A percentile compares a stretch with the other conserved stretches of the same genome.
Evolutionary conservation across 768 basidiomycete species (phyloP).

Genomic region (Hypsizygus marmoreus): DNA sequence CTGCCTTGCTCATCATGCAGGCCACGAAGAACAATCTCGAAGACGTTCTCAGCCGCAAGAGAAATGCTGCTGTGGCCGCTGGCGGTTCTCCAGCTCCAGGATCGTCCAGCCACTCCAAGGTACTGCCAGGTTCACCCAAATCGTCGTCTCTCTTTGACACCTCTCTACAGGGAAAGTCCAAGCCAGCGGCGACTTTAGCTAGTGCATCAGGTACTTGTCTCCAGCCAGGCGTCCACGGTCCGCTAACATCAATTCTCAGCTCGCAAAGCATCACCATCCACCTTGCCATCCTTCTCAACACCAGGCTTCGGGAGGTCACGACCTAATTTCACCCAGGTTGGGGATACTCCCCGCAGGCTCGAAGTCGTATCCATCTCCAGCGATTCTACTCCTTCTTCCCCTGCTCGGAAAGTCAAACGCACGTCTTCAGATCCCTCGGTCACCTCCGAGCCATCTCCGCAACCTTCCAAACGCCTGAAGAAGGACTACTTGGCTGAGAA

Average conservation of each 20-base stretch:
- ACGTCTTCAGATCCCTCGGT: conserved; percentile 42
- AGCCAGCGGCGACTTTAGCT: conserved; percentile 23
- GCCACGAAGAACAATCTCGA: conserved; percentile 40
- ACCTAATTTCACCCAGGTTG: conserved; percentile 7
- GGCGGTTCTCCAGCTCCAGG: conserved; percentile 5
- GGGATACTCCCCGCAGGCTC: conserved; percentile 17
- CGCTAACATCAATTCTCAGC: conserved; percentile 15
- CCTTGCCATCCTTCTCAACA: conserved; percentile 45
- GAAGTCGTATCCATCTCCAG: conserved; percentile 39
- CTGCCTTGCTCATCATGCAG: conserved; percentile 19
- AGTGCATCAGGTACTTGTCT: conserved; percentile 4
- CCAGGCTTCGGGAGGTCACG: conserved; percentile 41
- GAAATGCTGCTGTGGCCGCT: conserved; percentile 6
- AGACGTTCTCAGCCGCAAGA: conserved; percentile 34
- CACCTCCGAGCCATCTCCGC: conserved; percentile 28
- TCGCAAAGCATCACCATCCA: conserved; percentile 24
- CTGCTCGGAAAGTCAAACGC: conserved; percentile 35
- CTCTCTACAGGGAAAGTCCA: conserved; percentile 11
- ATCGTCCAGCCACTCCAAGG: conserved; percentile 20
- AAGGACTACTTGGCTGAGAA: conserved; percentile 29
- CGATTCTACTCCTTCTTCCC: conserved; percentile 36
- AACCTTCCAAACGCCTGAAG: conserved; percentile 35
- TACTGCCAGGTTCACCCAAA: conserved; percentile 3
- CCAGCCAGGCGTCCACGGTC: not conserved
- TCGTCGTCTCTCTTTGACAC: not conserved